Evolutionary conservation across 306 rosid species (phyloP).

Genomic region (Geum urbanum): DNA sequence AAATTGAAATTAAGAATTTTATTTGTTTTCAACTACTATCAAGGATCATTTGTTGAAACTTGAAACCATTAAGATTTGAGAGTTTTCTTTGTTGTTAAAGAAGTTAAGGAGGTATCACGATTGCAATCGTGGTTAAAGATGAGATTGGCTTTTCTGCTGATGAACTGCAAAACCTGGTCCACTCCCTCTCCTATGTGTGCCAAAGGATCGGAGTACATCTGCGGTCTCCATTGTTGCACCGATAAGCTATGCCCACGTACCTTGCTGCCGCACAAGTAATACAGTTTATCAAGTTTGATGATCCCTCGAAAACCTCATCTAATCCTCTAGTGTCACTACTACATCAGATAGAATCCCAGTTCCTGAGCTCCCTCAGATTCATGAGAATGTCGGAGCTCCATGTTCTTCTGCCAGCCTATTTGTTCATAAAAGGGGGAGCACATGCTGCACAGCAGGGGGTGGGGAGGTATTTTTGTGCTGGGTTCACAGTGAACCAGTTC

Average conservation of each 20-base stretch:
- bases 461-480: no score
- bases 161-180: slow-evolving; percentile 65
- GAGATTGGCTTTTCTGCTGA: slow-evolving; percentile 89
- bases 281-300: slow-evolving; percentile 61
- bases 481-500: no score
- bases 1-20: no score
- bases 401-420: slow-evolving; percentile 73
- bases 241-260: slow-evolving; percentile 79
- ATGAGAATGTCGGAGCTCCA: slow-evolving; percentile 42
- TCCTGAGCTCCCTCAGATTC: slow-evolving; percentile 70
- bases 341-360: slow-evolving; percentile 36
- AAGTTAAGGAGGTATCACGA: no score
- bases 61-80: no score
- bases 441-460: no score
- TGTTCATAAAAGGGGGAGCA: no score
- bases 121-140: slow-evolving; percentile 21
- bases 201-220: slow-evolving; percentile 75
- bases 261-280: slow-evolving; percentile 78
- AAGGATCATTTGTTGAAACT: no score
- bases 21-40: no score
- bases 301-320: slow-evolving; percentile 41
- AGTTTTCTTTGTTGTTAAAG: no score
- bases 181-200: slow-evolving; percentile 70
- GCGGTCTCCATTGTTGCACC: slow-evolving; percentile 83
- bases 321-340: slow-evolving; percentile 23